These are phyloP conservation scores for Coemansia nantahalensis DNA, from an alignment of 192 early-diverging fungal species.

Conservation along the genomic window DNA sequence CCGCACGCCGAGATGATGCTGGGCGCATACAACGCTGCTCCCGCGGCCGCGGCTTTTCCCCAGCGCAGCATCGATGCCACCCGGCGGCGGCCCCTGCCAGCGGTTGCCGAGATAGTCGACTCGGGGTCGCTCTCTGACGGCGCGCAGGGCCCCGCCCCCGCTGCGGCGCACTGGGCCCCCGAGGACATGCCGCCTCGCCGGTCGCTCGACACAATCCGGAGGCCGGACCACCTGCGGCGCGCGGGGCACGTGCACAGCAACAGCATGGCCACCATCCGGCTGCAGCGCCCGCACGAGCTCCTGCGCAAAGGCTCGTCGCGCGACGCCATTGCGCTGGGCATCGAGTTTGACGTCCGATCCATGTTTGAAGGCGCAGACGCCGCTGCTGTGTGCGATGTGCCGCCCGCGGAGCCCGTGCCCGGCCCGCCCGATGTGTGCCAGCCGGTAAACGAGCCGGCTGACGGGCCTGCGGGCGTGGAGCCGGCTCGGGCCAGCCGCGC, in stretches of 20 bases:
- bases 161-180: conserved; percentile 11
- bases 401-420: too few species aligned
- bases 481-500: too few species aligned
- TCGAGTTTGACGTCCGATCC: conserved; percentile 47
- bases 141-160: conserved; percentile 1
- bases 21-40: conserved; percentile 3
- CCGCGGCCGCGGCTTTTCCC: not conserved
- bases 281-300: conserved; percentile 51
- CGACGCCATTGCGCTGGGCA: conserved; percentile 45
- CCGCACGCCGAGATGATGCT: conserved; percentile 33
- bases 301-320: conserved; percentile 47
- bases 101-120: conserved; percentile 22
- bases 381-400: too few species aligned
- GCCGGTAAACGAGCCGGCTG: too few species aligned
- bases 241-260: conserved; percentile 33
- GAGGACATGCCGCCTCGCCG: conserved; percentile 30
- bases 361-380: conserved; percentile 31
- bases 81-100: conserved; percentile 16
- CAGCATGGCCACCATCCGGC: conserved; percentile 50
- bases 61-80: conserved; percentile 21
- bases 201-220: conserved; percentile 28
- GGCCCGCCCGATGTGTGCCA: too few species aligned
- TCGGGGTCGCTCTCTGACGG: conserved; percentile 42
- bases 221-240: conserved; percentile 3
- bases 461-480: too few species aligned